Conservation (phyloP, 2,329 filamentous ascomycete species). For the Ophiostoma tasmaniense region DNA sequence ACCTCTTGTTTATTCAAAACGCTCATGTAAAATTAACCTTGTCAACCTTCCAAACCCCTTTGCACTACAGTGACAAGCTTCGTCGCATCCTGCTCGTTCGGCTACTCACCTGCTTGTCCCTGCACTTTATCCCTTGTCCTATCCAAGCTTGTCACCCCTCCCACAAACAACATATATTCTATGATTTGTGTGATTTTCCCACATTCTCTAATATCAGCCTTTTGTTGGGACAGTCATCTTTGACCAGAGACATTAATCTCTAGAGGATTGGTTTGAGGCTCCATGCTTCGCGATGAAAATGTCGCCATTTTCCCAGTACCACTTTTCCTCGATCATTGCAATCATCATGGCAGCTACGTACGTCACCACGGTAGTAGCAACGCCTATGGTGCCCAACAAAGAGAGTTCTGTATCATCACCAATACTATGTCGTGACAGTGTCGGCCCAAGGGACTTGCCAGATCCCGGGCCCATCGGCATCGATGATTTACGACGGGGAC, state of each 20-base stretch:
- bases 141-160: not conserved
- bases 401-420: not conserved
- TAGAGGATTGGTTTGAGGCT: too few species aligned
- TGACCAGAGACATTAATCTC: not conserved
- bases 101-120: not conserved
- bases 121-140: not conserved
- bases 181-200: not conserved
- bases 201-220: not conserved
- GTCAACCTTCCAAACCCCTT: not conserved
- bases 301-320: not conserved
- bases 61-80: not conserved
- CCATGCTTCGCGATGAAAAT: not conserved
- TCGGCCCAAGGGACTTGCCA: conserved; percentile 7
- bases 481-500: conserved; percentile 6
- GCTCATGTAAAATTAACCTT: not conserved
- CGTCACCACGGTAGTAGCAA: not conserved
- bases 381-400: not conserved
- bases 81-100: not conserved
- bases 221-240: not conserved
- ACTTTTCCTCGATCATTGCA: not conserved
- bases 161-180: not conserved
- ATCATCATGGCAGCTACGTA: not conserved
- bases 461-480: conserved; percentile 9
- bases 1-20: not conserved
- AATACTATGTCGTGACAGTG: not conserved